Base-by-base conservation (phyloP, 352 stramenopile species). In the Saprolegnia parasitica region DNA sequence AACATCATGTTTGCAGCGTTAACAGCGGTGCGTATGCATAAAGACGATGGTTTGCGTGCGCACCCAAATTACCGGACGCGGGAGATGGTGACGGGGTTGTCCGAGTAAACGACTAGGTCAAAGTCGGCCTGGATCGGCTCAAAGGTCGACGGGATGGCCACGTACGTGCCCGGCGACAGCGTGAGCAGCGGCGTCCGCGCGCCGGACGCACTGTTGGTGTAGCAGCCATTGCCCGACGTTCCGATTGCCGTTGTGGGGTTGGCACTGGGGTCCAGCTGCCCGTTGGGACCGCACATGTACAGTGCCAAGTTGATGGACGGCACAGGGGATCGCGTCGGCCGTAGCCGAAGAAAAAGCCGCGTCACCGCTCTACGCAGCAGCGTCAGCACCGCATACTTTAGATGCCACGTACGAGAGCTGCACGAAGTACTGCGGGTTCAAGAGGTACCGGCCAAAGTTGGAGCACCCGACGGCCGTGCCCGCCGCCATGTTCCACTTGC, bases 361-460 rank as follows among this genome's bases (percentile, higher is more conserved):
- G 39, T 49, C 39, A 8, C 46, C 32, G n/a, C 50, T 35, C 63
- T 71, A 52, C 16, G 2, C 16, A 23, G 16, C 6, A 26, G 37
- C 8, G 29, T 52, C 4, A 66, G 26, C 23, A 61, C 1, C 23
- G 10, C 80, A 66, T 23, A 73, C 87, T 35, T 88, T 77, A 35
- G 79, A 74, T 0, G 72, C 23, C 13, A 56, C 50, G 32, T 61
- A 67, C 58, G 20, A 13, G 5, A 91, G 73, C 52, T 83, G 76
- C 39, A 93, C 71, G 35, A 95, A 78, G 65, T 83, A 91, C 67
- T 83, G 86, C 24, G 86, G 84, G 70, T 94, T 93, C 71, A 90
- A 89, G 6, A 80, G 90, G 68, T 93, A 94, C 70, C 84, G 87
- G 18, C 84, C 84, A 67, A 88, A 92, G 70, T 87, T 91, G 8